phyloP scores from a whole-genome alignment of 306 rosid genomes.

The Oxytropis ochrocephala region DNA sequence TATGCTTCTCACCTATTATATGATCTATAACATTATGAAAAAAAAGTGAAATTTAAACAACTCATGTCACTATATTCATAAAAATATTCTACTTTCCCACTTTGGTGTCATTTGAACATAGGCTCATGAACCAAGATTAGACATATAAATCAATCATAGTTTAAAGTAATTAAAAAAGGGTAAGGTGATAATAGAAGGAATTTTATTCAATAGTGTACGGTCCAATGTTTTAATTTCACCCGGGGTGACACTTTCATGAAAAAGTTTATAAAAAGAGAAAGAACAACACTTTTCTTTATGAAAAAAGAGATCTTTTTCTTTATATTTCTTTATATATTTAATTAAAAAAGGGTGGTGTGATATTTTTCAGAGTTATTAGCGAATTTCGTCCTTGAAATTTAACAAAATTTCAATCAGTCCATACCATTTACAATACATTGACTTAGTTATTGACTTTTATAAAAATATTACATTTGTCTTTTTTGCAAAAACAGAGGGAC shows the following conservation, averaged over 20 bases:
- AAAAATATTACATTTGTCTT: no score
- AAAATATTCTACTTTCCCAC: not conserved
- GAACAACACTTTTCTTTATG: not conserved
- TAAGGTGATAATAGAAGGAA: not conserved
- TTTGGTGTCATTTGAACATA: not conserved
- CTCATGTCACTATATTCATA: no score
- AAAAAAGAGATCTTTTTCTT: not conserved
- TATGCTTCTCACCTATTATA: no score
- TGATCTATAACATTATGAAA: no score
- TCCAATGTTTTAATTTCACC: conserved; percentile 15
- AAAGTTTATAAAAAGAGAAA: not conserved
- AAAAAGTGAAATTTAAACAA: no score
- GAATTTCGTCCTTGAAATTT: no score
- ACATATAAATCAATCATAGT: not conserved
- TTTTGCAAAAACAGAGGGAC: no score
- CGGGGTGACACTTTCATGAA: not conserved
- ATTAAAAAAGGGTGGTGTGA: not conserved
- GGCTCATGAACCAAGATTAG: not conserved
- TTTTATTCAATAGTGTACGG: conserved; percentile 9
- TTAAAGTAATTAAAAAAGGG: not conserved
- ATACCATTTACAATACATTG: no score
- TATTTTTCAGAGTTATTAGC: no score
- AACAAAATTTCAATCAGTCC: no score
- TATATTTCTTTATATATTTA: not conserved
- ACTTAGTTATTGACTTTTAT: no score